Conservation (phyloP, 441 rosid genomes). For the Erodium texanum region DNA sequence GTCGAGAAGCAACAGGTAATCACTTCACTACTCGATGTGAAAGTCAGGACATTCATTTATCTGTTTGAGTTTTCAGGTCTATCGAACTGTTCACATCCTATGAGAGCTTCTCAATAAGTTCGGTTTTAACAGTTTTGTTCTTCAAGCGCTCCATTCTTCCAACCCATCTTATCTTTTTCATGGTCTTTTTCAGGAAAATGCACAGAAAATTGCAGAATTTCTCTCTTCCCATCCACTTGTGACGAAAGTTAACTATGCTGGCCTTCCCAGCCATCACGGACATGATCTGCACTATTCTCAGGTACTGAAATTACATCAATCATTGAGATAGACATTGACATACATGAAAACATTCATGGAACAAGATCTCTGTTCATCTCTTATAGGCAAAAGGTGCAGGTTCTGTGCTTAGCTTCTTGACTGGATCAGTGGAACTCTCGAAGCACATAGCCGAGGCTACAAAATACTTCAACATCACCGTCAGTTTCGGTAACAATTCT, state of each 20-base stretch:
- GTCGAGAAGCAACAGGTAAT: conserved; percentile 55
- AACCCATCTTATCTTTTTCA: no score
- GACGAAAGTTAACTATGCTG: conserved; percentile 74
- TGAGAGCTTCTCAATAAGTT: no score
- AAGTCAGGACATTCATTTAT: no score
- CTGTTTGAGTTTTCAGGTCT: no score
- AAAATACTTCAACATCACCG: conserved; percentile 81
- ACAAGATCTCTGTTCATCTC: not conserved
- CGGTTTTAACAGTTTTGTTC: no score
- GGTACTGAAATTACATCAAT: conserved; percentile 29
- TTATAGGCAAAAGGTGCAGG: conserved; percentile 88
- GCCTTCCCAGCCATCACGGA: conserved; percentile 80
- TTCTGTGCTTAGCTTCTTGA: conserved; percentile 77
- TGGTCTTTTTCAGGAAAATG: conserved; percentile 55
- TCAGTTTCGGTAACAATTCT: conserved; percentile 69
- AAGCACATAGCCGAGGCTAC: conserved; percentile 79
- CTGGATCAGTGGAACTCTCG: conserved; percentile 73
- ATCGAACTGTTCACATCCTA: no score
- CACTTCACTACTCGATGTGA: conserved; percentile 3
- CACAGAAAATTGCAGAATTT: conserved; percentile 77
- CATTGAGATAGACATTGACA: not conserved
- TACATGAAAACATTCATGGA: not conserved
- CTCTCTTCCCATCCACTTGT: conserved; percentile 69
- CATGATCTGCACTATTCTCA: conserved; percentile 79
- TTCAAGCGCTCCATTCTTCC: no score